phyloP scores from a whole-genome alignment of 495 filamentous ascomycete genomes.

The Neurospora discreta region DNA sequence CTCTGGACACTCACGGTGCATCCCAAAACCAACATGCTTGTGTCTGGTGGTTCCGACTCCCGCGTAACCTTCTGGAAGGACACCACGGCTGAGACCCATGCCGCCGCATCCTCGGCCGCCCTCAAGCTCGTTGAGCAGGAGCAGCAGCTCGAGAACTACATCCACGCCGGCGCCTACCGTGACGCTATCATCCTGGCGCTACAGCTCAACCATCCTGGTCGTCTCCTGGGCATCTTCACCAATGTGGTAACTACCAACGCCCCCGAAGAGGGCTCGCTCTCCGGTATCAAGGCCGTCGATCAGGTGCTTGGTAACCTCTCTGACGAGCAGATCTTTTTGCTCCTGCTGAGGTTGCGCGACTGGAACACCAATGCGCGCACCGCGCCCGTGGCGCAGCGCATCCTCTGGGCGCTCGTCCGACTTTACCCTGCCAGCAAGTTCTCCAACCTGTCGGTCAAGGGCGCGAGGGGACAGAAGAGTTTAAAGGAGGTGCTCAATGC shows the following conservation, averaged over 20 bases:
- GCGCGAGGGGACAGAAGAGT: conserved; percentile 52
- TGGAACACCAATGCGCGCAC: conserved; percentile 95
- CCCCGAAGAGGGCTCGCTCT: conserved; percentile 51
- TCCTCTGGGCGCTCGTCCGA: conserved; percentile 69
- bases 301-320: conserved; percentile 68
- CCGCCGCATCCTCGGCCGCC: conserved; percentile 54
- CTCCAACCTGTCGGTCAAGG: conserved; percentile 43
- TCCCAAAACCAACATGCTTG: conserved; percentile 54
- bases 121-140: conserved; percentile 81
- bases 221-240: conserved; percentile 73
- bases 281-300: conserved; percentile 70
- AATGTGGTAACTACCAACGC: conserved; percentile 55
- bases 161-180: conserved; percentile 72
- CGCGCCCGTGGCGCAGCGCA: conserved; percentile 72
- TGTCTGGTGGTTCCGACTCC: conserved; percentile 82
- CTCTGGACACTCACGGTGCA: conserved; percentile 80
- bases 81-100: conserved; percentile 70
- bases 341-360: conserved; percentile 73
- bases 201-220: conserved; percentile 81
- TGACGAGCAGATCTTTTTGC: conserved; percentile 67
- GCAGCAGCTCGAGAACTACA: conserved; percentile 84
- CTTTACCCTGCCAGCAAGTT: conserved; percentile 66
- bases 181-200: conserved; percentile 87
- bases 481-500: conserved; percentile 75
- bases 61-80: conserved; percentile 93